Conservation (phyloP, 2,329 filamentous ascomycete genomes). For the Rhynchosporium graminicola region DNA sequence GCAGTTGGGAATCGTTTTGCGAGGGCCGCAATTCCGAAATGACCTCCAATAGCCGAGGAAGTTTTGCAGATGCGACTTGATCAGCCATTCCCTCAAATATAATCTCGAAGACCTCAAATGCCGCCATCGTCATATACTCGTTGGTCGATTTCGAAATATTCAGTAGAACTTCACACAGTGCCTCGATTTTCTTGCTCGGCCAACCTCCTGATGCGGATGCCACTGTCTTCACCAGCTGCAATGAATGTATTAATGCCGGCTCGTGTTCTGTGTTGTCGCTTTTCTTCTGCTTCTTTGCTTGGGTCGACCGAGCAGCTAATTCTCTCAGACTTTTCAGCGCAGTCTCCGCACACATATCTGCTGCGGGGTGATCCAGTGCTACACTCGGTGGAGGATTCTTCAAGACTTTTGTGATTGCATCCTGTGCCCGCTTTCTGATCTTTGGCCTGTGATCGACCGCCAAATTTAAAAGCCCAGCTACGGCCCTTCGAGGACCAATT, state of each 20-base stretch:
- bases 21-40: conserved; percentile 90
- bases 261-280: conserved; percentile 63
- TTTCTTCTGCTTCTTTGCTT: conserved; percentile 70
- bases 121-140: conserved; percentile 93
- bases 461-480: conserved; percentile 82
- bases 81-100: conserved; percentile 93
- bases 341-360: conserved; percentile 94
- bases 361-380: conserved; percentile 88
- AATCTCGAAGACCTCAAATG: conserved; percentile 96
- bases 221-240: conserved; percentile 90
- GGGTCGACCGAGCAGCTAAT: conserved; percentile 62
- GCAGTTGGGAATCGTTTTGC: conserved; percentile 88
- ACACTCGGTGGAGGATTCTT: conserved; percentile 86
- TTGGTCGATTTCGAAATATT: conserved; percentile 87
- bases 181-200: conserved; percentile 95
- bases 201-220: conserved; percentile 86
- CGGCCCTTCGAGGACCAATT: conserved; percentile 81
- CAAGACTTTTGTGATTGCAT: conserved; percentile 81
- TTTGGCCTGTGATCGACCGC: conserved; percentile 88
- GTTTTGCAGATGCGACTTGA: conserved; percentile 83
- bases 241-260: conserved; percentile 82
- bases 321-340: conserved; percentile 79
- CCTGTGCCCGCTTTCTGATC: conserved; percentile 89
- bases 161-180: conserved; percentile 84
- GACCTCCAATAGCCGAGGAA: conserved; percentile 85